Conservation (phyloP, 2,329 filamentous ascomycete genomes). For the Cryphonectria nitschkei region DNA sequence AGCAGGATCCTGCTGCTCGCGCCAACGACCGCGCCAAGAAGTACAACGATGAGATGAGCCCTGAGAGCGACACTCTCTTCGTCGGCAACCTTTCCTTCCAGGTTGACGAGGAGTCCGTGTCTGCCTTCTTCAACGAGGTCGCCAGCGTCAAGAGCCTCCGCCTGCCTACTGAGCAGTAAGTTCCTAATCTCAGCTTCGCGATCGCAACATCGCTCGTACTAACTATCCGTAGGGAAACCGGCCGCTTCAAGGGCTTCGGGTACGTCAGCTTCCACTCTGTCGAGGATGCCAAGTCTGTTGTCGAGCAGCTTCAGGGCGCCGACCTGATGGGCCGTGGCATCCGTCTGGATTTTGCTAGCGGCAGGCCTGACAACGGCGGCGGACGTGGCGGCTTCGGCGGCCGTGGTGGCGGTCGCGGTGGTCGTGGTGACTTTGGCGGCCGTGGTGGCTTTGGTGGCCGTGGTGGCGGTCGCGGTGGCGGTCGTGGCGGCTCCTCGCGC, state of each 20-base stretch:
- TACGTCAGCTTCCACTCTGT: conserved; percentile 84
- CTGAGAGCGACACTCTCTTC: conserved; percentile 85
- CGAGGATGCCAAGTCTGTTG: conserved; percentile 79
- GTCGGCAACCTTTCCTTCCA: conserved; percentile 90
- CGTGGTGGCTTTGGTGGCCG: conserved; percentile 43
- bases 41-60: conserved; percentile 79
- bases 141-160: conserved; percentile 77
- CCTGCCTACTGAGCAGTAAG: conserved; percentile 81
- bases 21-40: conserved; percentile 66
- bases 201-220: conserved; percentile 30
- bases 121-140: conserved; percentile 73
- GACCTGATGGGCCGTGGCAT: conserved; percentile 74
- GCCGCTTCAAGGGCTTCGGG: conserved; percentile 87
- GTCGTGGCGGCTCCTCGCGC: conserved; percentile 46
- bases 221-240: conserved; percentile 64
- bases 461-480: conserved; percentile 56
- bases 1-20: conserved; percentile 46
- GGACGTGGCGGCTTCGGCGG: conserved; percentile 52
- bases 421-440: conserved; percentile 55
- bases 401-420: conserved; percentile 51
- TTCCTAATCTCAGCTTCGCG: conserved; percentile 29
- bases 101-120: conserved; percentile 74
- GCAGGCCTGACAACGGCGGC: conserved; percentile 55
- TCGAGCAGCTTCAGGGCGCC: conserved; percentile 62
- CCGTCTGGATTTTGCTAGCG: conserved; percentile 80